Base-by-base conservation (phyloP, 148 eudicot genomes). In the Persicaria tinctoria region DNA sequence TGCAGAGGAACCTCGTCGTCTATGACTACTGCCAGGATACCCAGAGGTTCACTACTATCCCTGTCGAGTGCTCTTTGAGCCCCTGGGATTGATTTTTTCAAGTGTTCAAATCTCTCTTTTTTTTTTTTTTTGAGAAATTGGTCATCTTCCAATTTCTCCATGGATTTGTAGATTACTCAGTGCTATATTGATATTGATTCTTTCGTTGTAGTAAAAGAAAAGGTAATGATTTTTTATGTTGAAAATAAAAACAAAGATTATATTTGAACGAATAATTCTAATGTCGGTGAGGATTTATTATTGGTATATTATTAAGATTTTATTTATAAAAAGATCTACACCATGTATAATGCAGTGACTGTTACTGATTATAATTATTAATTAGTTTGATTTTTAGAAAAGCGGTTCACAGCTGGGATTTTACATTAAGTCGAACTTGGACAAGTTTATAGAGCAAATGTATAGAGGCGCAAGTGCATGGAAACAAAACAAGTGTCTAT, bases 1-100 rank as follows among this genome's bases (percentile, higher is more conserved):
- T 95, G n/a, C 74, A 85, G 78, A 89, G 91, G 78, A 95, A 95
- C 72, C 82, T 89, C 41, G 88, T 89, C 18, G 79, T 86, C 5
- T 92, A 95, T 79, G 93, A 95, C 53, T 95, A 95, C 68, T 92
- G 99, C 38, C 73, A 86, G 73, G 99, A 95, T 62, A 59, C 54
- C 0, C 51, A 76, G 54, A 87, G 99, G 78, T 92, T 66, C 73
- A 75, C 85, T 5, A 79, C 77, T 6, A 80, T 87, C 81, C 87
- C 91, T 60, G 92, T 86, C 78, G 97, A 95, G 82, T 95, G 99
- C 23, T 85, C 89, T 44, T 80, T 92, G 66, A 85, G 77, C 72
- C 96, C 97, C 3, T 93, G 81, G 86, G 86, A 80, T 38, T 88
- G 66, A 74, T 55, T 66, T 8, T 7, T 54, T 50, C 5, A 53